Conservation (phyloP, 306 rosid genomes). For the Castanea crenata region DNA sequence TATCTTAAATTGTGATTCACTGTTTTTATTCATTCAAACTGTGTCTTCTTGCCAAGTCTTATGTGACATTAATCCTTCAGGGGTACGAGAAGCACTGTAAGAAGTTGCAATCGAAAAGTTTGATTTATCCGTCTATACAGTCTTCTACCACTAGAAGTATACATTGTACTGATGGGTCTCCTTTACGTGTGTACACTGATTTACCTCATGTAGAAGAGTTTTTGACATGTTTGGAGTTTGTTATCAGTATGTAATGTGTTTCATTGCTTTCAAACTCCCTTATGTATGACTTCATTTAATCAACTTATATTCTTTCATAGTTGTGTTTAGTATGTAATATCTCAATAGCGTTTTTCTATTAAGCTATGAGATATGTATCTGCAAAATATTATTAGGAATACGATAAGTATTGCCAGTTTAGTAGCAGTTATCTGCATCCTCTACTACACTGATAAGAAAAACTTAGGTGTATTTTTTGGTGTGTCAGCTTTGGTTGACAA, state of each 20-base stretch:
- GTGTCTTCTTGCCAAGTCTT: conserved; percentile 8
- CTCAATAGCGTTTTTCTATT: too few relatives aligned
- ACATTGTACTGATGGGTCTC: conserved; percentile 27
- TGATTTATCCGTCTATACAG: conserved; percentile 16
- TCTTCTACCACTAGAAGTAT: conserved; percentile 36
- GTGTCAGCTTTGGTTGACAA: not conserved
- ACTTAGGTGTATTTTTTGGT: not conserved
- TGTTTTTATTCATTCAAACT: conserved; percentile 6
- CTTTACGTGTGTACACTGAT: conserved; percentile 75
- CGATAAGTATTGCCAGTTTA: not conserved
- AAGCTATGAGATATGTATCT: too few relatives aligned
- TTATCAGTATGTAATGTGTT: conserved; percentile 54
- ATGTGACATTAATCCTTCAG: conserved; percentile 44
- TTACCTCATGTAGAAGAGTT: conserved; percentile 84
- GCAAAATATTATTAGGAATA: not conserved
- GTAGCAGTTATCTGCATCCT: not conserved
- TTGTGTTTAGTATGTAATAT: not conserved
- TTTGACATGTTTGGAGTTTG: conserved; percentile 71
- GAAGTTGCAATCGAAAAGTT: conserved; percentile 40
- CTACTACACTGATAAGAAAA: not conserved
- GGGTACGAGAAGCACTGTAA: conserved; percentile 57
- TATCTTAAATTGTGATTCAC: conserved; percentile 20
- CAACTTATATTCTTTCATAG: not conserved
- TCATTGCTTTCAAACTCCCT: conserved; percentile 1
- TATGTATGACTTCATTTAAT: conserved; percentile 3